phyloP scores from a whole-genome alignment of 2,329 filamentous ascomycete species.

The Diaporthe velutina region DNA sequence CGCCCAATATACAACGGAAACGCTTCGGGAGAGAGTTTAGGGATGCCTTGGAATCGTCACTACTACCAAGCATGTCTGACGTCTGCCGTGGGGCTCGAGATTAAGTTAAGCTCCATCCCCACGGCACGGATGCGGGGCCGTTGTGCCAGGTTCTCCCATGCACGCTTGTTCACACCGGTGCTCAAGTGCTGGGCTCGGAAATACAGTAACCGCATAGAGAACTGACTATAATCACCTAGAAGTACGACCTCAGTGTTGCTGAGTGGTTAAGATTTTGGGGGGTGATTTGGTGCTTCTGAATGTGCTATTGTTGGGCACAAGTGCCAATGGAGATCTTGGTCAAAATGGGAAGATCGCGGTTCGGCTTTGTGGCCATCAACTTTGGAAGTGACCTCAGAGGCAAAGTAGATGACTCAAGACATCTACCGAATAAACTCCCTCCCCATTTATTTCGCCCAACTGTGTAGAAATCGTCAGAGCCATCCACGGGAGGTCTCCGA shows the following conservation, averaged over 20 bases:
- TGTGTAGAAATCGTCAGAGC: not conserved
- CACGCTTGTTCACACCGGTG: not conserved
- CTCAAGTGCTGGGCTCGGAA: not conserved
- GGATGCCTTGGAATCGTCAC: not conserved
- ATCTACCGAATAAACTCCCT: conserved; percentile 12
- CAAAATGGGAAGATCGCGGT: not conserved
- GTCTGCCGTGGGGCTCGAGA: conserved; percentile 7
- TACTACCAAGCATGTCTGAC: not conserved
- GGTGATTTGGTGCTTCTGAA: not conserved
- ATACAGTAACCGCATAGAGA: not conserved
- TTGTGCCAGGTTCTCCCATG: not conserved
- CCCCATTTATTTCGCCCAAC: not conserved
- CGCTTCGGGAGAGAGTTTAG: not conserved
- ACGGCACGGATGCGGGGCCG: conserved; percentile 3
- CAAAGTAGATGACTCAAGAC: conserved; percentile 3
- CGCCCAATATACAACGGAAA: not conserved
- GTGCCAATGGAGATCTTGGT: rapidly evolving
- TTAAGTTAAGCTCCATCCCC: conserved; percentile 17
- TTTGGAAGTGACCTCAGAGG: not conserved
- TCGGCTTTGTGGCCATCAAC: not conserved
- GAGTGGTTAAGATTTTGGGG: too few species aligned
- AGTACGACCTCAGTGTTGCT: not conserved
- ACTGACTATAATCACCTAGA: not conserved
- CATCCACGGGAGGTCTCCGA: not conserved
- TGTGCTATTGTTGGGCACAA: not conserved